phyloP scores from a whole-genome alignment of 352 stramenopile species.

The Globisporangium nodosum region DNA sequence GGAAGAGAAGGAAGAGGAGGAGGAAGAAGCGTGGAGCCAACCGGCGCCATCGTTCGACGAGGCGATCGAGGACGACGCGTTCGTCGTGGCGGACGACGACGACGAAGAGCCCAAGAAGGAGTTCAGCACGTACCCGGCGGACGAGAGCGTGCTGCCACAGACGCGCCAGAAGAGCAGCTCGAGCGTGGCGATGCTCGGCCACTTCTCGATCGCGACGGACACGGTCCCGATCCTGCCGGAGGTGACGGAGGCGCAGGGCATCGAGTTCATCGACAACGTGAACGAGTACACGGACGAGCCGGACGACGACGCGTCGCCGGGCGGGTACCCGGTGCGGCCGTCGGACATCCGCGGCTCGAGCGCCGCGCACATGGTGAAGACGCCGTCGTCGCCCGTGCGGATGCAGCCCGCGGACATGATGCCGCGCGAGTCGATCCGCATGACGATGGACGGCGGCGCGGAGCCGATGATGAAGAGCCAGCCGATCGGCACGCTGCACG shows the following conservation, averaged over 20 bases:
- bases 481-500: conserved; percentile 73
- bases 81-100: conserved; percentile 3
- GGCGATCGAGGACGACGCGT: conserved; percentile 8
- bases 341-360: conserved; percentile 22
- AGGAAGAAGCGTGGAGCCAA: background rate
- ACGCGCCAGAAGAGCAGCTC: conserved; percentile 42
- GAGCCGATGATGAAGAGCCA: conserved; percentile 72
- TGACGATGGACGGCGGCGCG: conserved; percentile 64
- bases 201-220: conserved; percentile 62
- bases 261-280: conserved; percentile 55
- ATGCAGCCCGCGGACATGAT: conserved; percentile 16
- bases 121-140: conserved; percentile 8
- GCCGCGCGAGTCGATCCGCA: conserved; percentile 55
- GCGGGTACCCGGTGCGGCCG: conserved; percentile 29
- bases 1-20: conserved; percentile 7
- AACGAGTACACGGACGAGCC: conserved; percentile 24
- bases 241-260: conserved; percentile 37
- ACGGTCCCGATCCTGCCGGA: conserved; percentile 56
- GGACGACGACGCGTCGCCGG: conserved; percentile 22
- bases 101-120: background rate
- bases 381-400: conserved; percentile 10
- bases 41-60: conserved; percentile 5
- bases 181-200: conserved; percentile 65
- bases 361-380: conserved; percentile 8
- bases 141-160: conserved; percentile 18